Evolutionary conservation across 192 early-diverging fungal species (phyloP).

Genomic region (Rhizophlyctis rosea): DNA sequence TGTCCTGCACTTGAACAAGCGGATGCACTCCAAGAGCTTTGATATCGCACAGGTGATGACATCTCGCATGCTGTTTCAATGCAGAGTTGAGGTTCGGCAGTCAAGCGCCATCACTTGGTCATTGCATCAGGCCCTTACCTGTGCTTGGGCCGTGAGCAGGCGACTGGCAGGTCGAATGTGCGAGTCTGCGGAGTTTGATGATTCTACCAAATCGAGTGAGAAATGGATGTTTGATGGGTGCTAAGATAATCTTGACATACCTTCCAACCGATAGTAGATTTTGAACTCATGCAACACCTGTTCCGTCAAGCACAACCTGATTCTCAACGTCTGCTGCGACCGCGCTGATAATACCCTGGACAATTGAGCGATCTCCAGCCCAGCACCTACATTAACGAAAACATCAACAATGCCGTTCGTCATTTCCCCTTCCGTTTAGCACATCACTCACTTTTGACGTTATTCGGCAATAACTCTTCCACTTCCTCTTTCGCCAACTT

Average conservation of each 20-base stretch:
- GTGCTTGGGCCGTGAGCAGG: constrained; percentile 5
- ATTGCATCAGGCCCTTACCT: no score
- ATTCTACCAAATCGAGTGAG: no score
- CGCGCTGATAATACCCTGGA: constrained; percentile 38
- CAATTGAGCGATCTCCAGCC: constrained; percentile 39
- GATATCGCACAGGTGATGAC: constrained; percentile 39
- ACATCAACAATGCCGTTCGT: no score
- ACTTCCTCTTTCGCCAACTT: neutral
- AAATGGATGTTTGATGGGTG: no score
- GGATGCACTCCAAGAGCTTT: constrained; percentile 49
- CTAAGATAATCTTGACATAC: no score
- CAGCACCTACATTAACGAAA: constrained; percentile 11
- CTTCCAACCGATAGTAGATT: constrained; percentile 39
- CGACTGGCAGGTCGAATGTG: no score
- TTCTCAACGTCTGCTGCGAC: constrained; percentile 42
- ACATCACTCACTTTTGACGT: neutral
- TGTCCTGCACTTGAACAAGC: constrained; percentile 45
- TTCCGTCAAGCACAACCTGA: constrained; percentile 41
- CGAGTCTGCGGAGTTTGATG: no score
- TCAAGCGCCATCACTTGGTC: no score
- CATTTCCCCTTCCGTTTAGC: no score
- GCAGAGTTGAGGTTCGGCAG: no score
- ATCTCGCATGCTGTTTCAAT: constrained; percentile 6
- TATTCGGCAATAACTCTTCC: constrained; percentile 14
- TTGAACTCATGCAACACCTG: constrained; percentile 32